Percentiles rank a stretch among this genome's conserved stretches.
phyloP scores from a whole-genome alignment of 257 asterid genomes.

The Solanum sejunctum region DNA sequence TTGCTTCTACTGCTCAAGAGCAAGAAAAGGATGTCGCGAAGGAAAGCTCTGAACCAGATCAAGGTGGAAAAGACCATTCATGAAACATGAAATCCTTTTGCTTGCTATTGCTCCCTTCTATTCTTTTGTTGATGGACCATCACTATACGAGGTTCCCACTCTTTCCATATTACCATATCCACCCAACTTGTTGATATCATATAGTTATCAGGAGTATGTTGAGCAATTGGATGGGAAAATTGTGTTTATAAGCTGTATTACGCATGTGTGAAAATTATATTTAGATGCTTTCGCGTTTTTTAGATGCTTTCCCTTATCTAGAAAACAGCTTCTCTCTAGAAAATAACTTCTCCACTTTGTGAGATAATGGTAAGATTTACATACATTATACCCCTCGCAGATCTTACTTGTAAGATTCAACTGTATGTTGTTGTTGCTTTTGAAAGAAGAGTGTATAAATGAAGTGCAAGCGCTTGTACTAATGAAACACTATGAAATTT shows the following conservation, averaged over 20 bases:
- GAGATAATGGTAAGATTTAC: no score
- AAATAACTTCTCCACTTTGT: no score
- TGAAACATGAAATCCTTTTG: background rate
- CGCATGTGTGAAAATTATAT: background rate
- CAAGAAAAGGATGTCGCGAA: slow-evolving; percentile 26
- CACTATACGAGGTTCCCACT: background rate
- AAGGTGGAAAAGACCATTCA: slow-evolving; percentile 9
- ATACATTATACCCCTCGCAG: no score
- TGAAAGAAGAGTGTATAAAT: background rate
- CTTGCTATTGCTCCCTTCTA: background rate
- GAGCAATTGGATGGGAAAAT: background rate
- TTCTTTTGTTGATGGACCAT: background rate
- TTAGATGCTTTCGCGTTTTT: background rate
- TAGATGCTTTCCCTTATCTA: no score
- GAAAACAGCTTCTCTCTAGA: no score
- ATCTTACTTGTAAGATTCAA: no score
- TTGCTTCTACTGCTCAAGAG: slow-evolving; percentile 20
- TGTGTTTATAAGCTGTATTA: background rate
- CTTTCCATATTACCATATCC: background rate
- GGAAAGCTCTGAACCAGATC: slow-evolving; percentile 17
- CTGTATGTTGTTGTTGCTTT: no score
- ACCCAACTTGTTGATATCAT: background rate
- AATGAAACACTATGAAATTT: background rate
- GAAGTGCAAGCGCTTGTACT: background rate
- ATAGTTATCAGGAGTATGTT: background rate